Conservation (phyloP, 192 early-diverging fungal species). For the Coemansia sp. region DNA sequence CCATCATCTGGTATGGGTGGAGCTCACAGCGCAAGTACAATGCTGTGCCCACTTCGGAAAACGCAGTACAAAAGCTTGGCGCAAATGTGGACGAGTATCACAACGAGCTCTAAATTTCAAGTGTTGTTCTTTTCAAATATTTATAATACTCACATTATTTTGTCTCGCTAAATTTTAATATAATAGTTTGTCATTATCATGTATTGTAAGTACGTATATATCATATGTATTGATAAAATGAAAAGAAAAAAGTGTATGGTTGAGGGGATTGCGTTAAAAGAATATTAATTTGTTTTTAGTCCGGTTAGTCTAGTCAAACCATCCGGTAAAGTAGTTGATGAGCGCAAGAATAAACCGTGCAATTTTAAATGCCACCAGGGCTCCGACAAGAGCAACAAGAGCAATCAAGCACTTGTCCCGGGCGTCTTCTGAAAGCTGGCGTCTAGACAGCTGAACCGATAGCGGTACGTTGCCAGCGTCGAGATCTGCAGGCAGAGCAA, state of each 20-base stretch:
- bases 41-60: slow-evolving; percentile 4
- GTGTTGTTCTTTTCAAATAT: too few species aligned
- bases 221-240: slow-evolving; percentile 1
- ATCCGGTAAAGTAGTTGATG: slow-evolving; percentile 1
- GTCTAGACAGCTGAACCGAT: background rate
- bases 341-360: background rate
- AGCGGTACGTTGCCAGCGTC: background rate
- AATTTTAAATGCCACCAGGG: slow-evolving; percentile 4
- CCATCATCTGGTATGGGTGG: slow-evolving; percentile 73
- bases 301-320: background rate
- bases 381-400: background rate
- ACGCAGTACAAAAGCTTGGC: background rate
- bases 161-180: background rate
- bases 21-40: slow-evolving; percentile 22
- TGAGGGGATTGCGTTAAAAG: too few species aligned
- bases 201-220: too few species aligned
- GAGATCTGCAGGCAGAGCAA: background rate
- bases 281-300: background rate
- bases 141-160: background rate
- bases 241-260: background rate
- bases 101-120: background rate
- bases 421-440: background rate
- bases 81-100: background rate
- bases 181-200: background rate
- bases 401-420: slow-evolving; percentile 2